Evolutionary conservation across 441 rosid genomes (phyloP), one percentile per base, ranked within the genome.

Genomic region (Biscutella laevigata): DNA sequence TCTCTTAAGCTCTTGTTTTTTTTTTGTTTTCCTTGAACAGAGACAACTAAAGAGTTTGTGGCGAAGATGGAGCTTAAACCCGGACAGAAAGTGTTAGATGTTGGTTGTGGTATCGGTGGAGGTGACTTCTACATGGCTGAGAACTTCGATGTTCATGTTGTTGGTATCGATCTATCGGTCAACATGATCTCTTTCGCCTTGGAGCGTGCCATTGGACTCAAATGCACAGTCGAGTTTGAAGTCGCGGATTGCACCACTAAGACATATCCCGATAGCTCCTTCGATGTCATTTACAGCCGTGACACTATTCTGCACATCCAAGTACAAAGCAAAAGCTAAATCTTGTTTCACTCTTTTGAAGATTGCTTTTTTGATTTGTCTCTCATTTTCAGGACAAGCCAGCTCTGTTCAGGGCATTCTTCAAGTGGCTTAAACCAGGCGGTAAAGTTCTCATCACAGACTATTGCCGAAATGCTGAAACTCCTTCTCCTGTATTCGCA

Each of bases 101-200:
- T 86, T 59, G 97, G 97, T 30, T 88, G 97, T 64, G 97, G 97
- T 48, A 88, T 86, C 2, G 92, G 92, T 4, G 97, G 97, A 61
- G 92, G 95, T 26, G 89, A 82, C 74, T 86, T 86, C 66, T 86
- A 81, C 77, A 86, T 86, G 92, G 87, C 95, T 42, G 80, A 82
- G 74, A 71, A 71, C 11, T 87, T 75, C 8, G 84, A 78, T 64
- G 94, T 75, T 10, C 76, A 86, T 62, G 95, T 88, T 53, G 65
- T 83, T 11, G 97, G 97, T 59, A 86, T 83, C 21, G 97, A 88
- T 68, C 84, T 88, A 55, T 86, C 97, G 0, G 47, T 86, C 51
- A 86, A 88, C 53, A 86, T 88, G 97, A 72, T 88, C 45, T 88
- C 92, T 6, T 80, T 88, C 59, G 95, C 97, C 15, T 72, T 86